phyloP scores from a whole-genome alignment of 768 basidiomycete genomes.

The Amanita muscaria region DNA sequence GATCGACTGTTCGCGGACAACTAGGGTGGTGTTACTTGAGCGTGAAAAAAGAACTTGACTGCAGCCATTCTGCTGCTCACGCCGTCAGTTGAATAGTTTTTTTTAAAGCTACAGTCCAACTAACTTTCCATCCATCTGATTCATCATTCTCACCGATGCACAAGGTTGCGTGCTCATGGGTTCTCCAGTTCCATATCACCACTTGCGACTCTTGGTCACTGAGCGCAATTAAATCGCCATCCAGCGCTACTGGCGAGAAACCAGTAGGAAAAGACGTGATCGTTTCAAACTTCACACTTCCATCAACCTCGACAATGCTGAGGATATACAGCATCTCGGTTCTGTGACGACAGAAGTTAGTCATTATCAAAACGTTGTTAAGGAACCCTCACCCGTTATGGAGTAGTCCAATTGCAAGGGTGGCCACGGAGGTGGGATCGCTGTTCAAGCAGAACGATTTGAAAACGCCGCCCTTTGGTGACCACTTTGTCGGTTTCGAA shows the following conservation, averaged over 20 bases:
- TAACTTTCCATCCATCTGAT: slow-evolving; percentile 22
- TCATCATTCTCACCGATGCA: slow-evolving; percentile 23
- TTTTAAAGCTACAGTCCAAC: too few relatives aligned
- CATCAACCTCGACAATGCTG: slow-evolving; percentile 13
- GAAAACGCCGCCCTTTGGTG: slow-evolving; percentile 42
- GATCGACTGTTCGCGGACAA: slow-evolving; percentile 51
- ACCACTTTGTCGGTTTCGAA: slow-evolving; percentile 40
- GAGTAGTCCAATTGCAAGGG: slow-evolving; percentile 42
- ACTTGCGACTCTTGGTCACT: slow-evolving; percentile 45
- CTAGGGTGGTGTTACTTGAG: slow-evolving; percentile 33
- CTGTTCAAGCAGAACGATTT: slow-evolving; percentile 43
- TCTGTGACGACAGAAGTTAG: slow-evolving; percentile 20
- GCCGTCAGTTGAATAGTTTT: too few relatives aligned
- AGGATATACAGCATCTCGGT: slow-evolving; percentile 26
- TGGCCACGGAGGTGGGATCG: slow-evolving; percentile 34
- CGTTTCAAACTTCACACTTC: slow-evolving; percentile 20
- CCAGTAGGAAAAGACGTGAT: slow-evolving; percentile 28
- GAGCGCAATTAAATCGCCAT: slow-evolving; percentile 44
- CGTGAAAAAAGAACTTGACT: slow-evolving; percentile 41
- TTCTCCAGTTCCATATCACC: slow-evolving; percentile 48
- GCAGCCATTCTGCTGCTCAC: slow-evolving; percentile 37
- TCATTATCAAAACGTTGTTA: too few relatives aligned
- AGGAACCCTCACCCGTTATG: slow-evolving; percentile 36
- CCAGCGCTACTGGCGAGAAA: slow-evolving; percentile 38
- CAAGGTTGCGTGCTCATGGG: slow-evolving; percentile 36